Base-by-base conservation (phyloP, 495 filamentous ascomycete genomes). In the Penicillium macrosclerotiorum region DNA sequence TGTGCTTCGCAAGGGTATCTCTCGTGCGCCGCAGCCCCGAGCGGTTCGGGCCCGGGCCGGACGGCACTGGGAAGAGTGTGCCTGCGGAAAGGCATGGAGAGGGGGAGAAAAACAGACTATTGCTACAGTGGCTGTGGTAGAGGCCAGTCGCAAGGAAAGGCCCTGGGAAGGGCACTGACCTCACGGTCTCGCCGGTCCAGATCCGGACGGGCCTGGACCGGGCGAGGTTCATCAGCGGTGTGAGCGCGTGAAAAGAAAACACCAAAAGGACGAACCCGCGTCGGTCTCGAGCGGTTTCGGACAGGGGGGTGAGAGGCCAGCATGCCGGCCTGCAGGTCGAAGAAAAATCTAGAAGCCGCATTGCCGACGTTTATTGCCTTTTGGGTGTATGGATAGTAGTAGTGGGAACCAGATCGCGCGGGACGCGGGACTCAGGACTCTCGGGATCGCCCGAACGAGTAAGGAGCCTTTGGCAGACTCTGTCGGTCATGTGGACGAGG, bases 401-500 rank as follows among this genome's bases (percentile, higher is more conserved):
- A 53, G 57, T 44, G 39, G 29, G 57, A 45, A 31, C 45, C 31
- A 45, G 13, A 13, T n/a, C n/a, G n/a, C n/a, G n/a, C n/a, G n/a
- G n/a, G n/a, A n/a, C n/a, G 37, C 25, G 19, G 51, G 24, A 26
- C 20, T 36, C 19, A 20, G 1, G 23, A 30, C 12, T 20, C 36
- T 56, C 53, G 53, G 53, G 45, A 47, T 59, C 45, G 31, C 59
- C 59, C 29, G 32, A 59, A 47, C 24, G 25, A 42, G 55, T 35
- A 62, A 59, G 47, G 22, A 19, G 18, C 16, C 18, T 19, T 18
- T 19, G 5, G 32, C 37, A 35, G 45, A 32, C 9, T 44, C 19
- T 46, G 41, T 24, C 42, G 47, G 47, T 55, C 47, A 55, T 47
- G 50, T 22, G 52, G 41, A 18, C 24, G 5, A 13, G n/a, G 27